Conservation (phyloP, 2,329 filamentous ascomycete genomes). For the Phoma sp. region DNA sequence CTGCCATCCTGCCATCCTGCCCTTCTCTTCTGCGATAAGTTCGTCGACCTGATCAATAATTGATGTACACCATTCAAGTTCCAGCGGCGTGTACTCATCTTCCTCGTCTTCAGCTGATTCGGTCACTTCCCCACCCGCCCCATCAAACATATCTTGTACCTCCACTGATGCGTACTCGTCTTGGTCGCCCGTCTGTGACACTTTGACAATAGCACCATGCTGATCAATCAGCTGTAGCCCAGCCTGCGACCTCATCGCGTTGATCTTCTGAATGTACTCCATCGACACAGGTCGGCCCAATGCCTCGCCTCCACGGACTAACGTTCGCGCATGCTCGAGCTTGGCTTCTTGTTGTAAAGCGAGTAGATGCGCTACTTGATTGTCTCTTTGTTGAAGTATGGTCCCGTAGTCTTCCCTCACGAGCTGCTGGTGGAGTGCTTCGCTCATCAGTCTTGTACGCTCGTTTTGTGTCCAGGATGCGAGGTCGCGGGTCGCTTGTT, state of each 20-base stretch:
- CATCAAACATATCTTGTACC: too few species aligned
- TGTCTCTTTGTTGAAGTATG: neutral
- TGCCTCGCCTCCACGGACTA: neutral
- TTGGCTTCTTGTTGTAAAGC: neutral
- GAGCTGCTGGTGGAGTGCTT: neutral
- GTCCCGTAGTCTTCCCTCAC: neutral
- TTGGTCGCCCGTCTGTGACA: neutral
- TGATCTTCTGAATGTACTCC: neutral
- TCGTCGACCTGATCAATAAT: constrained; percentile 3
- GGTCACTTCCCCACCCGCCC: too few species aligned
- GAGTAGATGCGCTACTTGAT: neutral
- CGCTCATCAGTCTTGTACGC: neutral
- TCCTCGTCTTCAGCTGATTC: neutral
- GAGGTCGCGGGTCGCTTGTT: neutral
- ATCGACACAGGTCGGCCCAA: neutral
- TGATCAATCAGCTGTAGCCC: neutral
- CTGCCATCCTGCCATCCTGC: neutral
- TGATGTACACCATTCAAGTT: neutral
- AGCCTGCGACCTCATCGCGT: neutral
- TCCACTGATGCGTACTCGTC: too few species aligned
- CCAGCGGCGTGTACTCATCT: neutral
- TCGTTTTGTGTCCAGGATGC: neutral
- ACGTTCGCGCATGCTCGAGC: neutral
- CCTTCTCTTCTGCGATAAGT: constrained; percentile 5
- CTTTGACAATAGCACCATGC: neutral